Conservation (phyloP, 2,329 filamentous ascomycete genomes). For the Claviceps spartinae region DNA sequence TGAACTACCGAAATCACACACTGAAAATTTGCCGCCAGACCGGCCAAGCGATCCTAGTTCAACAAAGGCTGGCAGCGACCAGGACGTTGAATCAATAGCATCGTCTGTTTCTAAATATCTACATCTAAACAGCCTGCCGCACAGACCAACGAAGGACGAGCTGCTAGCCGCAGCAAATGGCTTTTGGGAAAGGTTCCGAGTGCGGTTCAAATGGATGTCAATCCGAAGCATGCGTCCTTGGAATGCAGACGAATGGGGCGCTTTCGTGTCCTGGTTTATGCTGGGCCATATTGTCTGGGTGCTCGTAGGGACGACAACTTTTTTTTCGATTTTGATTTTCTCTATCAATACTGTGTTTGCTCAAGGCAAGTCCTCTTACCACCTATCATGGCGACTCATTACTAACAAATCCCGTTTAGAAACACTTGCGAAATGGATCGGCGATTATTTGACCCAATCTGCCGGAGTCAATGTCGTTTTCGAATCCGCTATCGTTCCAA, state of each 20-base stretch:
- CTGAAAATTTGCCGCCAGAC: not conserved
- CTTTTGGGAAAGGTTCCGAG: conserved; percentile 79
- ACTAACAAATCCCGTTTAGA: conserved; percentile 37
- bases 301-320: conserved; percentile 91
- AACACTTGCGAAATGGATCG: conserved; percentile 83
- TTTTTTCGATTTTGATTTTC: conserved; percentile 83
- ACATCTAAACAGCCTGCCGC: conserved; percentile 55
- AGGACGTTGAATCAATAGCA: conserved; percentile 28
- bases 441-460: conserved; percentile 88
- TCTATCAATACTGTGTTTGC: conserved; percentile 93
- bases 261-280: conserved; percentile 87
- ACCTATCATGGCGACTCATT: not conserved
- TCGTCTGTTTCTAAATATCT: conserved; percentile 46
- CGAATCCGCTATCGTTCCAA: conserved; percentile 93
- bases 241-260: conserved; percentile 92
- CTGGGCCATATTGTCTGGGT: conserved; percentile 91
- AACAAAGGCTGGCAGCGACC: conserved; percentile 6
- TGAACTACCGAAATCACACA: not conserved
- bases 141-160: conserved; percentile 87
- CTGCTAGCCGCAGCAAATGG: conserved; percentile 80
- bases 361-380: conserved; percentile 46
- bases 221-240: conserved; percentile 88
- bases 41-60: not conserved
- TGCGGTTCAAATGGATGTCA: conserved; percentile 95
- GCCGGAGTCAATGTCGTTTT: conserved; percentile 91